Evolutionary conservation across 257 asterid genomes (phyloP).

Genomic region (Cinchona pubescens): DNA sequence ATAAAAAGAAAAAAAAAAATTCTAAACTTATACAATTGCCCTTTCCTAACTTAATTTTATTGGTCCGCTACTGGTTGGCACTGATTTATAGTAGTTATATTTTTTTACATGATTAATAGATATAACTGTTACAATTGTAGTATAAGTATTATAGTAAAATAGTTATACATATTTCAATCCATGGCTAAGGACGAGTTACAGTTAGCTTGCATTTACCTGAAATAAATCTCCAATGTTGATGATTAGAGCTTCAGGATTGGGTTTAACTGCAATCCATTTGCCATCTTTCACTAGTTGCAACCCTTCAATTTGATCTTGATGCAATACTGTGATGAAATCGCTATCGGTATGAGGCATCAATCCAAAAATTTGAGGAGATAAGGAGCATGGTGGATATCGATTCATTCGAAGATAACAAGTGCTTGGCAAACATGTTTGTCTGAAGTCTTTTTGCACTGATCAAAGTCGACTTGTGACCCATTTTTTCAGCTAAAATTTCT

Average conservation of each 20-base stretch:
- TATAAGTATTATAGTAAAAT: too few species aligned
- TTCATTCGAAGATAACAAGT: conserved; percentile 79
- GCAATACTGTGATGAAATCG: conserved; percentile 72
- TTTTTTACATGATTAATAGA: too few species aligned
- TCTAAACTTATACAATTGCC: too few species aligned
- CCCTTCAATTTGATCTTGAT: conserved; percentile 82
- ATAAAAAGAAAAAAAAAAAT: too few species aligned
- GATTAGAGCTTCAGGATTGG: conserved; percentile 63
- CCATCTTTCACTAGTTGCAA: conserved; percentile 72
- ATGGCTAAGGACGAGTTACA: too few species aligned
- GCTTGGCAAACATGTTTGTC: conserved; percentile 46
- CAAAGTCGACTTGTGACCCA: conserved; percentile 41
- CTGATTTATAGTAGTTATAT: too few species aligned
- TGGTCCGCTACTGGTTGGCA: neutral
- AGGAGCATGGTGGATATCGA: conserved; percentile 69
- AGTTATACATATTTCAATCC: too few species aligned
- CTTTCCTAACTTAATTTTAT: too few species aligned
- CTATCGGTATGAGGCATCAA: conserved; percentile 83
- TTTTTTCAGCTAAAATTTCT: conserved; percentile 52
- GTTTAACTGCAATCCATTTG: conserved; percentile 76
- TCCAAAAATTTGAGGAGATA: conserved; percentile 49
- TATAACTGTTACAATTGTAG: too few species aligned
- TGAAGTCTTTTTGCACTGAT: too few species aligned
- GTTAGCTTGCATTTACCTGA: conserved; percentile 46
- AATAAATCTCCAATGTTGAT: conserved; percentile 82